Percentiles rank a stretch among this genome's conserved stretches.
Evolutionary conservation across 768 basidiomycete species (phyloP).

Genomic region (Piloderma croceum): DNA sequence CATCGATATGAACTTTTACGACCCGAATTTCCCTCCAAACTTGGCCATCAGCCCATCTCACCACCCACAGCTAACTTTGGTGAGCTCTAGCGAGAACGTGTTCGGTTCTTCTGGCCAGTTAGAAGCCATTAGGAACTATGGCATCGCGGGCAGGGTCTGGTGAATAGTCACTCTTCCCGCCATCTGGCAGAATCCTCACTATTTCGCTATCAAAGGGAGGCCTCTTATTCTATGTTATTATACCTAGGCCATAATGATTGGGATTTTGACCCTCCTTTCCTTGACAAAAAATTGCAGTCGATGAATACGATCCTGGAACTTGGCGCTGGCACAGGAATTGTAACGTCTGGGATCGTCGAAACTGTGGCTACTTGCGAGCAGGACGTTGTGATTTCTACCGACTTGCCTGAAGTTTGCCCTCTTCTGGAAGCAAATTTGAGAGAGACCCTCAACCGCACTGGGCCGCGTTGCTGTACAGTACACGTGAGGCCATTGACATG

Average conservation of each 20-base stretch:
- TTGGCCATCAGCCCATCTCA: constrained; percentile 35
- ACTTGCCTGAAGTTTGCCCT: constrained; percentile 68
- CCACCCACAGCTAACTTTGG: too few relatives aligned
- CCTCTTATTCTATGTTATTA: constrained; percentile 51
- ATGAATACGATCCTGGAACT: constrained; percentile 55
- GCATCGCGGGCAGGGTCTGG: constrained; percentile 86
- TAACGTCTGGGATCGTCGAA: constrained; percentile 41
- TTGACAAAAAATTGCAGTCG: constrained; percentile 6
- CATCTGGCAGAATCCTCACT: too few relatives aligned
- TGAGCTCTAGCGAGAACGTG: too few relatives aligned
- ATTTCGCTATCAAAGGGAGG: constrained; percentile 52
- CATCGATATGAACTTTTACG: not conserved
- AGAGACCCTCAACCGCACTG: not conserved
- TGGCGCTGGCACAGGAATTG: constrained; percentile 72
- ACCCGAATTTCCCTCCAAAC: constrained; percentile 41
- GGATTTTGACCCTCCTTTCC: constrained; percentile 54
- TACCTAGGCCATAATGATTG: constrained; percentile 42
- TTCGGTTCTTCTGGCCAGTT: constrained; percentile 40
- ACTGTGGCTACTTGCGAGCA: constrained; percentile 26
- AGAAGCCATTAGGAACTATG: constrained; percentile 61
- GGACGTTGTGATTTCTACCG: constrained; percentile 50
- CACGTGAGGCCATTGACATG: constrained; percentile 61
- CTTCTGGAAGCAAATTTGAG: constrained; percentile 40
- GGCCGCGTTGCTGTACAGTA: constrained; percentile 24
- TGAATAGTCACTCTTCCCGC: constrained; percentile 35